Evolutionary conservation across 108 stramenopile genomes (phyloP).

Genomic region (Aurantiochytrium sp.): DNA sequence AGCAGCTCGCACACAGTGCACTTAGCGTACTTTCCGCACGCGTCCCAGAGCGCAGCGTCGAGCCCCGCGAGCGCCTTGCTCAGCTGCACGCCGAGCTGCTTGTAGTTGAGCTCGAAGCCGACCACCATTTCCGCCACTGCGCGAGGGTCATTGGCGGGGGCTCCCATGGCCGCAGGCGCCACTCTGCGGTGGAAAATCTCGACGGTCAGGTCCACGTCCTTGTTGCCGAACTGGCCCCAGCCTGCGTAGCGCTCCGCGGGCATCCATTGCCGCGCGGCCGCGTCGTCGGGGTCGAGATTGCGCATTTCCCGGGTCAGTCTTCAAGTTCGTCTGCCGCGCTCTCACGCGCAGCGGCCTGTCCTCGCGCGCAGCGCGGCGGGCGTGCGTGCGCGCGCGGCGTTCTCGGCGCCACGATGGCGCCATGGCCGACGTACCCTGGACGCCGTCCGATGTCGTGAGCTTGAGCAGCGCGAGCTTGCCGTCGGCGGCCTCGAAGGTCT

Average conservation of each 20-base stretch:
- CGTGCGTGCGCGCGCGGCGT: too few relatives aligned
- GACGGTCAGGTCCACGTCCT: not conserved
- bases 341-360: too few relatives aligned
- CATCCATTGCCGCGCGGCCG: too few relatives aligned
- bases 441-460: not conserved
- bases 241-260: not conserved
- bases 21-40: not conserved
- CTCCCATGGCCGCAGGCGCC: not conserved
- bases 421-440: not conserved
- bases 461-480: not conserved
- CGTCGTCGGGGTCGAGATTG: too few relatives aligned
- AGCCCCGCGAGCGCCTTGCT: not conserved
- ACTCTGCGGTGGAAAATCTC: not conserved
- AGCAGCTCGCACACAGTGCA: not conserved
- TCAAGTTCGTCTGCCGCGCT: too few relatives aligned
- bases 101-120: not conserved
- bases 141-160: not conserved
- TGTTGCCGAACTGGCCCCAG: conserved; percentile 13
- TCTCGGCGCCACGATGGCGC: too few relatives aligned
- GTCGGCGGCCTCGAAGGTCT: not conserved
- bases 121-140: not conserved
- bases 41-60: not conserved
- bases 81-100: not conserved
- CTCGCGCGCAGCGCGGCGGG: too few relatives aligned
- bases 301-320: too few relatives aligned